Conservation (phyloP, 164 flowering plant genomes). For the Liriodendron chinense region DNA sequence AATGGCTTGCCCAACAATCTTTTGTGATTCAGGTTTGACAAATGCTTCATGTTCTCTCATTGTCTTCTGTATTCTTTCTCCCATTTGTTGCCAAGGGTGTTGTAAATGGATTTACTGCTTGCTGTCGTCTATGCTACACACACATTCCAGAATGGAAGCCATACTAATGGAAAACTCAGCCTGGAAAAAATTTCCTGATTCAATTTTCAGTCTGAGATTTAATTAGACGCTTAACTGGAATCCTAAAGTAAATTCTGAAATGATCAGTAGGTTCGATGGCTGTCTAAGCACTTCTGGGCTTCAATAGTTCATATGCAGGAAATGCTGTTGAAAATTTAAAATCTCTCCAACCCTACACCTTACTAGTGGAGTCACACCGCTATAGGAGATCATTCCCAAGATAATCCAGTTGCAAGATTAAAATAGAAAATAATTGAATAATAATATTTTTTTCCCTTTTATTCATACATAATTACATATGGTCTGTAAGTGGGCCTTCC, state of each 20-base stretch:
- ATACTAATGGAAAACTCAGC: not conserved
- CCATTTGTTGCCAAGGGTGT: not conserved
- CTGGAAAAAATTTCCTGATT: not conserved
- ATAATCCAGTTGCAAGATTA: no score
- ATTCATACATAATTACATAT: no score
- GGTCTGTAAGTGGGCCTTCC: no score
- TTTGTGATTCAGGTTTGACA: constrained; percentile 69
- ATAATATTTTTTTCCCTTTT: no score
- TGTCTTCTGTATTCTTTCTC: not conserved
- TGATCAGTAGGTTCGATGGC: not conserved
- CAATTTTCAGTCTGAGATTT: not conserved
- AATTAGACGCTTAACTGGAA: not conserved
- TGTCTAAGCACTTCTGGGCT: no score
- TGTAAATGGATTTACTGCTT: not conserved
- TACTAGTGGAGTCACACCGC: no score
- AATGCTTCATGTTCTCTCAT: constrained; percentile 4
- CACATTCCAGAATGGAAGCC: not conserved
- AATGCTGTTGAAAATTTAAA: no score
- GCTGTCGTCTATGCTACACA: not conserved
- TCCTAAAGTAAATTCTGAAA: not conserved
- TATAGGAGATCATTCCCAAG: no score
- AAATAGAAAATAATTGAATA: no score
- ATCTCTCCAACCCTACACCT: no score
- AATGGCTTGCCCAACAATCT: constrained; percentile 81
- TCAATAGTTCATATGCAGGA: no score